Percentiles rank a stretch among this genome's conserved stretches.
These are phyloP conservation scores for Cubamyces lactineus DNA, from an alignment of 768 basidiomycete genomes.

Conservation along the genomic window DNA sequence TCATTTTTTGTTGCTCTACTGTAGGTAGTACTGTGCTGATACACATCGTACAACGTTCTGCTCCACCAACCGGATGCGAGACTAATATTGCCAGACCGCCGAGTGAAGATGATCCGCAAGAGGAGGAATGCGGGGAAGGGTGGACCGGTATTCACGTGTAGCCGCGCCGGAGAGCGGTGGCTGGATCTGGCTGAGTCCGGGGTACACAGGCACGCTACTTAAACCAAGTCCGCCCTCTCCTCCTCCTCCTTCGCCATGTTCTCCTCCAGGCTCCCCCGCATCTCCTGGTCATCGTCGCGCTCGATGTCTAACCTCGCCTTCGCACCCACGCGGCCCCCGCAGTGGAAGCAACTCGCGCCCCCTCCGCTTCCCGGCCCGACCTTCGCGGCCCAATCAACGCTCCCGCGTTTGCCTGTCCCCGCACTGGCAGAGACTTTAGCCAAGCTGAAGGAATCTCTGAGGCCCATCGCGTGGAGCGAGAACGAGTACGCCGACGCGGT, in stretches of 20 bases:
- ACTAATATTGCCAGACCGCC: too few species aligned
- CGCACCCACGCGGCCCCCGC: constrained; percentile 44
- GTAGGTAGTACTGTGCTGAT: too few species aligned
- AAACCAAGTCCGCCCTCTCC: background rate
- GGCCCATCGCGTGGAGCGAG: constrained; percentile 69
- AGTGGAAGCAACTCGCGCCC: constrained; percentile 79
- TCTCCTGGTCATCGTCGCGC: constrained; percentile 21
- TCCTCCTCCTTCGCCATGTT: constrained; percentile 13
- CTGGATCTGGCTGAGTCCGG: background rate
- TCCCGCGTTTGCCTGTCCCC: constrained; percentile 80
- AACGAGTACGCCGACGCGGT: constrained; percentile 58
- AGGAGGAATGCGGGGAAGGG: background rate
- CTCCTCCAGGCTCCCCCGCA: constrained; percentile 16
- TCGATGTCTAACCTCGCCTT: constrained; percentile 22
- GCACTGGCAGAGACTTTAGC: constrained; percentile 64
- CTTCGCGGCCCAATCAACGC: constrained; percentile 62
- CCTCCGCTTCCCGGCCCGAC: constrained; percentile 55
- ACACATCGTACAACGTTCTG: too few species aligned
- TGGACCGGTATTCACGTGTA: constrained; percentile 3
- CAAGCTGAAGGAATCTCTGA: constrained; percentile 69
- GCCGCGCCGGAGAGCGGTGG: background rate
- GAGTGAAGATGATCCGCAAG: background rate
- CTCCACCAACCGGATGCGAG: too few species aligned
- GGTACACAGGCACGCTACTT: background rate
- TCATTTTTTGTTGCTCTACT: too few species aligned